phyloP scores from a whole-genome alignment of 1,284 basidiomycete genomes.

The Pseudozyma flocculosa region DNA sequence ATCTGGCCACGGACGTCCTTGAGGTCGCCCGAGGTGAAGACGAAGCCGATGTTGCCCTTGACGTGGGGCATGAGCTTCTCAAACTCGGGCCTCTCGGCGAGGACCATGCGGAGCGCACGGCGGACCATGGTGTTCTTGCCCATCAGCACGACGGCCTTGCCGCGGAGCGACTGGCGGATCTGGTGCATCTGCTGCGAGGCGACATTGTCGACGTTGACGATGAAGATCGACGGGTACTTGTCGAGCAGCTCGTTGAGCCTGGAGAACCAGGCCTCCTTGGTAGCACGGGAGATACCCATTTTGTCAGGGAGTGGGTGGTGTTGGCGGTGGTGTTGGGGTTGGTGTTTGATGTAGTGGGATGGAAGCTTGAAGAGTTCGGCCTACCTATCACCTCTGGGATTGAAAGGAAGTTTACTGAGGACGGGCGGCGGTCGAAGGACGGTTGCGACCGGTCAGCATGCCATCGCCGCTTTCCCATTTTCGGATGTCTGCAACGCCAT shows the following conservation, averaged over 20 bases:
- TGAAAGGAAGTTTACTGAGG: slow-evolving; percentile 49
- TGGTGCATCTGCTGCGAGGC: slow-evolving; percentile 99
- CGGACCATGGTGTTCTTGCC: slow-evolving; percentile 99
- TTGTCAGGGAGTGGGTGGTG: slow-evolving; percentile 23
- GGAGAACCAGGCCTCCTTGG: slow-evolving; percentile 89
- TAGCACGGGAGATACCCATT: slow-evolving; percentile 86
- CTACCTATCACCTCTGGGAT: slow-evolving; percentile 54
- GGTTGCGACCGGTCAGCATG: slow-evolving; percentile 2
- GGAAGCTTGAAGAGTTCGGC: slow-evolving; percentile 25
- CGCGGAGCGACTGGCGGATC: slow-evolving; percentile 91
- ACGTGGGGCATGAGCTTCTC: slow-evolving; percentile 94
- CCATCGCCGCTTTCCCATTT: too few species aligned
- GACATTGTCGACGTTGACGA: slow-evolving; percentile 99
- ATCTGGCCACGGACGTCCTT: slow-evolving; percentile 93
- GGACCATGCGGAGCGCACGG: slow-evolving; percentile 88
- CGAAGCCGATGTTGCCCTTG: slow-evolving; percentile 98
- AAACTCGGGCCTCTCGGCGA: slow-evolving; percentile 86
- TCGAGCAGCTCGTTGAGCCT: slow-evolving; percentile 92
- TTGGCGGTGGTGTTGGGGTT: slow-evolving; percentile 2
- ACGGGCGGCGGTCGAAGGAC: slow-evolving; percentile 15
- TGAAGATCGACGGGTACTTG: slow-evolving; percentile 91
- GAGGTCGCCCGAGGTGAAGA: slow-evolving; percentile 90
- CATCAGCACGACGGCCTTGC: slow-evolving; percentile 96
- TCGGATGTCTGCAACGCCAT: too few species aligned
- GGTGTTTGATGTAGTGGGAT: background rate